Percentiles rank a stretch among this genome's conserved stretches.
Evolutionary conservation across 441 rosid genomes (phyloP).

Genomic region (Gossypium lobatum): DNA sequence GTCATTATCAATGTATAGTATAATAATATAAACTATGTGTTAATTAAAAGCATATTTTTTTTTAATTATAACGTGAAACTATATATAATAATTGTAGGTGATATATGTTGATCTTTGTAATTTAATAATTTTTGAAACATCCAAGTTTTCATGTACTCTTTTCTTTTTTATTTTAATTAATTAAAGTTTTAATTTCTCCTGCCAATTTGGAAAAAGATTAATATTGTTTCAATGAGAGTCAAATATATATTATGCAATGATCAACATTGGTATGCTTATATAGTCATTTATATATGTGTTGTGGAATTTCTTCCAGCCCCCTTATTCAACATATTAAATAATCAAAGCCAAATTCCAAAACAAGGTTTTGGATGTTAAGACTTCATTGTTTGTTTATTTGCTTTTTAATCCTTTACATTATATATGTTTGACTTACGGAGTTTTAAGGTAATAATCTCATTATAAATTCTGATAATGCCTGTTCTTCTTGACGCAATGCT

Average conservation of each 20-base stretch:
- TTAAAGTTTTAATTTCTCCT: neutral
- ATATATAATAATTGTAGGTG: too few relatives aligned
- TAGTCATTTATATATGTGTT: neutral
- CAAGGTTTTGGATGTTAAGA: neutral
- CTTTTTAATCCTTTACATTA: too few relatives aligned
- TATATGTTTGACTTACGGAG: too few relatives aligned
- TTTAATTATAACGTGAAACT: too few relatives aligned
- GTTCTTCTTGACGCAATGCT: too few relatives aligned
- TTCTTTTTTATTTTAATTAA: neutral
- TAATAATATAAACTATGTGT: too few relatives aligned
- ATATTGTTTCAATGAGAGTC: neutral
- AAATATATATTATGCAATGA: neutral
- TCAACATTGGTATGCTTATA: conserved; percentile 4
- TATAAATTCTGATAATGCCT: too few relatives aligned
- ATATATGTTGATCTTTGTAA: neutral
- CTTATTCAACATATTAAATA: neutral
- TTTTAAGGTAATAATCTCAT: too few relatives aligned
- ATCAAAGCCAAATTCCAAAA: neutral
- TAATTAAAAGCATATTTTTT: too few relatives aligned
- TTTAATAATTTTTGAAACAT: too few relatives aligned
- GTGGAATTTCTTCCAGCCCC: neutral
- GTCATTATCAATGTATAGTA: too few relatives aligned
- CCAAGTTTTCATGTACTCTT: neutral
- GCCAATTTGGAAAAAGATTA: neutral
- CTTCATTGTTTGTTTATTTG: neutral